These are phyloP conservation scores for Salvia miltiorrhiza DNA, from an alignment of 257 asterid species.

Conservation along the genomic window DNA sequence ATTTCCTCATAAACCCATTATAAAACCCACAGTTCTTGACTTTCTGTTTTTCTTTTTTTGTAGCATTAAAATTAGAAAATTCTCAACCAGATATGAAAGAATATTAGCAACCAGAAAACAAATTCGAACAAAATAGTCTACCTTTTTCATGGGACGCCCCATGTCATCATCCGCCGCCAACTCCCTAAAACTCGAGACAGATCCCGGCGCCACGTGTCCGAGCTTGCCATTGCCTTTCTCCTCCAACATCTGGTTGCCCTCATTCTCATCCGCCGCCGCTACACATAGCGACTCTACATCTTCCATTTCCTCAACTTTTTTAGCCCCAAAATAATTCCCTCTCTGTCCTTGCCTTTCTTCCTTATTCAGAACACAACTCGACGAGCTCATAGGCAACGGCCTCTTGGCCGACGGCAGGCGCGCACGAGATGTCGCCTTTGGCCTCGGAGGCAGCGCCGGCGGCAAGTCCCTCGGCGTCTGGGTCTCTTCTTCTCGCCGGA, in stretches of 20 bases:
- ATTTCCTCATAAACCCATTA: slow-evolving; percentile 4
- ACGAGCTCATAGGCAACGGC: slow-evolving; percentile 38
- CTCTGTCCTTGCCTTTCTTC: slow-evolving; percentile 31
- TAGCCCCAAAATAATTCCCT: slow-evolving; percentile 42
- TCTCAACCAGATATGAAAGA: not conserved
- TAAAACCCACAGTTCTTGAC: slow-evolving; percentile 2
- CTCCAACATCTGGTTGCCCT: slow-evolving; percentile 22
- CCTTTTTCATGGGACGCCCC: slow-evolving; percentile 66
- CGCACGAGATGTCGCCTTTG: slow-evolving; percentile 55
- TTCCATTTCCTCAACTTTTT: slow-evolving; percentile 41
- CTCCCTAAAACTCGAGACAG: slow-evolving; percentile 37
- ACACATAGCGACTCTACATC: slow-evolving; percentile 45
- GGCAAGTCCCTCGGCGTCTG: slow-evolving; percentile 66
- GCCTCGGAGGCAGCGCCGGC: slow-evolving; percentile 82
- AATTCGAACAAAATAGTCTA: slow-evolving; percentile 18
- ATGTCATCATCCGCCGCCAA: slow-evolving; percentile 46
- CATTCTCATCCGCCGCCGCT: slow-evolving; percentile 29
- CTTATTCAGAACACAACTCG: slow-evolving; percentile 7
- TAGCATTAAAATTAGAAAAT: not conserved
- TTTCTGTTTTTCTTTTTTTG: not conserved
- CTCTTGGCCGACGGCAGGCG: slow-evolving; percentile 70
- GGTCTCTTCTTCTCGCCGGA: slow-evolving; percentile 52
- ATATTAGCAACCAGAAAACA: slow-evolving; percentile 2
- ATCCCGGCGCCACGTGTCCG: slow-evolving; percentile 23
- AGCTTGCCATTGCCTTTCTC: slow-evolving; percentile 27